Evolutionary conservation across 768 basidiomycete genomes (phyloP).

Genomic region (Panellus pusillus): DNA sequence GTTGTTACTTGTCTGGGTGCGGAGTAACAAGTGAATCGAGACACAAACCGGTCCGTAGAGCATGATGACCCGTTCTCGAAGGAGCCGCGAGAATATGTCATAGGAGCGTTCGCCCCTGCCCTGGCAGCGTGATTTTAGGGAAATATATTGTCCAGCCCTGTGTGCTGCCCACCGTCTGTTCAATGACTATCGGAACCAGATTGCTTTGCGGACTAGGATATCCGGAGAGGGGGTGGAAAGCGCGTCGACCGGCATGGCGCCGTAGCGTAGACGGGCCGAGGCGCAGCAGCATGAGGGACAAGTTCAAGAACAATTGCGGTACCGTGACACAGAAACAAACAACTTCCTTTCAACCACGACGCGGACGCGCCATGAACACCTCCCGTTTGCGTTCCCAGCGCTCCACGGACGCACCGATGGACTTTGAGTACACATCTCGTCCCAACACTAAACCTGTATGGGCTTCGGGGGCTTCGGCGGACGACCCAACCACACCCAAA

Average conservation of each 20-base stretch:
- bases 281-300: constrained; percentile 19
- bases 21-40: not conserved
- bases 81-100: constrained; percentile 92
- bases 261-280: constrained; percentile 13
- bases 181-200: constrained; percentile 90
- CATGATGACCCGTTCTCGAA: constrained; percentile 95
- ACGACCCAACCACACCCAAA: constrained; percentile 54
- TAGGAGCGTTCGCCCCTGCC: constrained; percentile 88
- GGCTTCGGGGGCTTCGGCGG: constrained; percentile 41
- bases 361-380: constrained; percentile 9
- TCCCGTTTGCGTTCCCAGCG: constrained; percentile 30
- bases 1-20: constrained; percentile 9
- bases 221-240: constrained; percentile 55
- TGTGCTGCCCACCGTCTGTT: constrained; percentile 67
- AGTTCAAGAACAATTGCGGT: constrained; percentile 26
- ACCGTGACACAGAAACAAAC: constrained; percentile 33
- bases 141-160: not conserved
- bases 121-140: constrained; percentile 34
- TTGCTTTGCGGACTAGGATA: constrained; percentile 44
- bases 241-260: constrained; percentile 31
- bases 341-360: constrained; percentile 24
- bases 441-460: constrained; percentile 58
- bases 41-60: constrained; percentile 80
- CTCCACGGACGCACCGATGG: constrained; percentile 85
- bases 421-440: constrained; percentile 81